Evolutionary conservation across 2,329 filamentous ascomycete genomes (phyloP).

Genomic region (Alternaria sp.): DNA sequence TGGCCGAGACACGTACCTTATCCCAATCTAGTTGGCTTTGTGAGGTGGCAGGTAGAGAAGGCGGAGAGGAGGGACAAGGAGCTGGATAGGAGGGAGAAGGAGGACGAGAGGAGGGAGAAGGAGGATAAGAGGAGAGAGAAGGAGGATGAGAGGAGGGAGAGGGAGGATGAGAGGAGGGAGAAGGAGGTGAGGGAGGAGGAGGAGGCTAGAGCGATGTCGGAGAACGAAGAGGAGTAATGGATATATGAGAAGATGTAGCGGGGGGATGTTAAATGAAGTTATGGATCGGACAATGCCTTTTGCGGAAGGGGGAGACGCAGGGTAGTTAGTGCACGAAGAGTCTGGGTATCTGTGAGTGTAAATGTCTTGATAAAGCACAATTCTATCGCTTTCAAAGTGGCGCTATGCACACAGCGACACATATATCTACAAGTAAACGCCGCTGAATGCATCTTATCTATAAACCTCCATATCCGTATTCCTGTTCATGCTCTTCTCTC

Average conservation of each 20-base stretch:
- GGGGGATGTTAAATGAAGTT: neutral
- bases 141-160: too few relatives aligned
- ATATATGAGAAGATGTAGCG: neutral
- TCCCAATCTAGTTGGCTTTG: neutral
- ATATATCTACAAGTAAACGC: constrained; percentile 1
- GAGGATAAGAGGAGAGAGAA: too few relatives aligned
- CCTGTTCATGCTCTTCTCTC: neutral
- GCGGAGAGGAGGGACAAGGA: neutral
- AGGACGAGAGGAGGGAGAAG: too few relatives aligned
- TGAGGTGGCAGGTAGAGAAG: neutral
- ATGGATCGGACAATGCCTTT: neutral
- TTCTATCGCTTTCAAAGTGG: constrained; percentile 10
- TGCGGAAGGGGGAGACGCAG: neutral
- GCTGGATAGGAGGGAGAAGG: too few relatives aligned
- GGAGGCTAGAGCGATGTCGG: too few relatives aligned
- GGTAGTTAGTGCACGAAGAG: neutral
- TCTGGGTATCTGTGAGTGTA: neutral
- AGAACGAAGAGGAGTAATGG: neutral
- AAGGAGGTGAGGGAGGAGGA: too few relatives aligned
- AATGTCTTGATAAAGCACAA: neutral
- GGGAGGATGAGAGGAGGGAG: neutral
- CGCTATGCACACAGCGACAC: neutral
- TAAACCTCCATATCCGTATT: neutral
- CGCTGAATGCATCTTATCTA: constrained; percentile 12
- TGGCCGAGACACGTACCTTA: neutral